Percentiles rank a stretch among this genome's conserved stretches.
Conservation (phyloP, 257 asterid genomes). For the Solanum arcanum region DNA sequence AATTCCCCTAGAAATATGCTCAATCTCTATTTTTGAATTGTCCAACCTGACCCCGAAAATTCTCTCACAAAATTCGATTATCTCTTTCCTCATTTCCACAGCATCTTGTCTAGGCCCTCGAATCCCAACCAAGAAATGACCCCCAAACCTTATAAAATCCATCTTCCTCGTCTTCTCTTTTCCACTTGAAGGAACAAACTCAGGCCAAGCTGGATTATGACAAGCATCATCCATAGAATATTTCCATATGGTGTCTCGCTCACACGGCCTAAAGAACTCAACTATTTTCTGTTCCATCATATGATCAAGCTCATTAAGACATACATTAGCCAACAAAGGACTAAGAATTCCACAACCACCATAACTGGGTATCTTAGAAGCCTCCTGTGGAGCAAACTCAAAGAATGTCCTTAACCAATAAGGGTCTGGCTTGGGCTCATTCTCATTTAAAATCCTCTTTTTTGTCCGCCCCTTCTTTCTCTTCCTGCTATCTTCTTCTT, state of each 20-base stretch:
- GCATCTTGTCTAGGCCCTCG: slow-evolving; percentile 94
- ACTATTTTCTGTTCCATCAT: slow-evolving; percentile 61
- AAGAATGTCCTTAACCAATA: slow-evolving; percentile 86
- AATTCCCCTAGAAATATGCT: slow-evolving; percentile 79
- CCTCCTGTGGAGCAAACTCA: slow-evolving; percentile 87
- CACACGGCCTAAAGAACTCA: slow-evolving; percentile 62
- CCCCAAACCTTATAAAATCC: slow-evolving; percentile 77
- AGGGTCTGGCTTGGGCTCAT: slow-evolving; percentile 83
- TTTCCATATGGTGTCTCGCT: slow-evolving; percentile 79
- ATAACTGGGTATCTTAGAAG: slow-evolving; percentile 68
- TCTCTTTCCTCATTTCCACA: slow-evolving; percentile 51
- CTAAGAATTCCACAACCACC: slow-evolving; percentile 84
- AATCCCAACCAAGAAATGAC: slow-evolving; percentile 79
- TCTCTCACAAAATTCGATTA: slow-evolving; percentile 57
- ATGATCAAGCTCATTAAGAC: slow-evolving; percentile 61
- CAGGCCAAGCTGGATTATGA: slow-evolving; percentile 99
- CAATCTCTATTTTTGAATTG: slow-evolving; percentile 71
- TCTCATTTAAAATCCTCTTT: slow-evolving; percentile 63
- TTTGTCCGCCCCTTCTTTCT: slow-evolving; percentile 64
- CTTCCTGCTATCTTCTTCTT: slow-evolving; percentile 24
- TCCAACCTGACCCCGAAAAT: slow-evolving; percentile 53
- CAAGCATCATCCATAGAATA: slow-evolving; percentile 72
- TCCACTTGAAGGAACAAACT: slow-evolving; percentile 92
- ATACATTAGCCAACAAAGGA: slow-evolving; percentile 67
- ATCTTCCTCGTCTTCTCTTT: slow-evolving; percentile 72